Conservation (phyloP, 2,329 filamentous ascomycete species). For the Ophiognomonia clavigignenti-juglandacearum region DNA sequence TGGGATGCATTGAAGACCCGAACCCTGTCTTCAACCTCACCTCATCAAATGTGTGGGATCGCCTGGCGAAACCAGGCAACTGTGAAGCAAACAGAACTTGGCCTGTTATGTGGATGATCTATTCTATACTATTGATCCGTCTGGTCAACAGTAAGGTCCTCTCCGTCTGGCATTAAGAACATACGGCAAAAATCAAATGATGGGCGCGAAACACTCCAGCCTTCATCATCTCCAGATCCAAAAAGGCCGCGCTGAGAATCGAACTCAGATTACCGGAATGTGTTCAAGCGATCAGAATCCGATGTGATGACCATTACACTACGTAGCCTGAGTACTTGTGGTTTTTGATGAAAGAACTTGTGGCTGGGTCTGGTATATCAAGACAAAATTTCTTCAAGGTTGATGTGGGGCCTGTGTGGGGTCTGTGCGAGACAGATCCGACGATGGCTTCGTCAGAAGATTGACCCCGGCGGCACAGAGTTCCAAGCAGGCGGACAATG, state of each 20-base stretch:
- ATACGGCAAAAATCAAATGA: not conserved
- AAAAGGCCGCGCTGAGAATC: not conserved
- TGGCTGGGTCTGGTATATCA: not conserved
- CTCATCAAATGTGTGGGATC: too few relatives aligned
- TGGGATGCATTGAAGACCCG: constrained; percentile 1
- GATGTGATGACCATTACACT: not conserved
- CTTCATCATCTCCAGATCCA: not conserved
- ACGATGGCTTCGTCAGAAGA: too few relatives aligned
- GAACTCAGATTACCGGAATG: not conserved
- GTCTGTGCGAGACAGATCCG: too few relatives aligned
- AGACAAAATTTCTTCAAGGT: not conserved
- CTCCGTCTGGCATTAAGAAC: too few relatives aligned
- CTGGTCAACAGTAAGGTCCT: too few relatives aligned
- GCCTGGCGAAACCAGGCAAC: too few relatives aligned
- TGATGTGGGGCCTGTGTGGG: not conserved
- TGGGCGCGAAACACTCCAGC: not conserved
- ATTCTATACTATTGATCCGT: too few relatives aligned
- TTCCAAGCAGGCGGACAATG: too few relatives aligned
- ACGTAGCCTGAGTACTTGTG: not conserved
- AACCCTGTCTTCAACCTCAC: not conserved
- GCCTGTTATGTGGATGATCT: too few relatives aligned
- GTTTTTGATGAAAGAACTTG: not conserved
- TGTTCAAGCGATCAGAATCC: not conserved
- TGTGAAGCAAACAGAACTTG: too few relatives aligned
- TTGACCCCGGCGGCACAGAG: too few relatives aligned